Percentiles rank a stretch among this genome's conserved stretches.
These are phyloP conservation scores for Lentinula aciculospora DNA, from an alignment of 768 basidiomycete genomes.

Conservation along the genomic window DNA sequence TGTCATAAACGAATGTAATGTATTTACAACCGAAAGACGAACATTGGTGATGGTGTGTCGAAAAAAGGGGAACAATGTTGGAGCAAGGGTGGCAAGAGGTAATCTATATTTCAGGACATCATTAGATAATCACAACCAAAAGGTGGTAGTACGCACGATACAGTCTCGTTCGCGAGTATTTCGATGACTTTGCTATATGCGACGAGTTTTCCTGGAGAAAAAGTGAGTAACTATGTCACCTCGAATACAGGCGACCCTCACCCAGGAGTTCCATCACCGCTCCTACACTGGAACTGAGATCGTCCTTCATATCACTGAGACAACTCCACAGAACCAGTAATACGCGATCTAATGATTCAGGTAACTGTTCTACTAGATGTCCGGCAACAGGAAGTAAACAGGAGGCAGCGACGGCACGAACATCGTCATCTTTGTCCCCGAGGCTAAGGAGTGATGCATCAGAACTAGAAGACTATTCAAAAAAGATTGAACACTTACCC, in stretches of 20 bases:
- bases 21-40: constrained; percentile 87
- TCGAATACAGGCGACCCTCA: constrained; percentile 21
- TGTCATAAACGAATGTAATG: constrained; percentile 80
- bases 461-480: neutral
- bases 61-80: constrained; percentile 92
- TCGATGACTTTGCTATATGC: constrained; percentile 72
- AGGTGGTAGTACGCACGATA: constrained; percentile 52
- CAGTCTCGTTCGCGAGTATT: constrained; percentile 60
- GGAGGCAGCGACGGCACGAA: constrained; percentile 90
- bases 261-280: constrained; percentile 98
- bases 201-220: constrained; percentile 67
- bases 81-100: constrained; percentile 76
- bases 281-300: constrained; percentile 92
- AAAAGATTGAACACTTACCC: constrained; percentile 49
- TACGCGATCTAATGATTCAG: constrained; percentile 65
- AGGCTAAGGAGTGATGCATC: constrained; percentile 44
- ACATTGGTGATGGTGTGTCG: constrained; percentile 94
- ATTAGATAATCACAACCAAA: neutral
- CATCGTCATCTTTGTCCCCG: constrained; percentile 90
- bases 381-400: constrained; percentile 86
- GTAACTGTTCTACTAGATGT: constrained; percentile 71
- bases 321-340: constrained; percentile 89
- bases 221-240: neutral
- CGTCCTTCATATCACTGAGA: constrained; percentile 90
- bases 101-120: constrained; percentile 35